A percentile compares a stretch with the other conserved stretches of the same genome.
These are phyloP conservation scores for Collybia sp. DNA, from an alignment of 768 basidiomycete species.

Conservation along the genomic window DNA sequence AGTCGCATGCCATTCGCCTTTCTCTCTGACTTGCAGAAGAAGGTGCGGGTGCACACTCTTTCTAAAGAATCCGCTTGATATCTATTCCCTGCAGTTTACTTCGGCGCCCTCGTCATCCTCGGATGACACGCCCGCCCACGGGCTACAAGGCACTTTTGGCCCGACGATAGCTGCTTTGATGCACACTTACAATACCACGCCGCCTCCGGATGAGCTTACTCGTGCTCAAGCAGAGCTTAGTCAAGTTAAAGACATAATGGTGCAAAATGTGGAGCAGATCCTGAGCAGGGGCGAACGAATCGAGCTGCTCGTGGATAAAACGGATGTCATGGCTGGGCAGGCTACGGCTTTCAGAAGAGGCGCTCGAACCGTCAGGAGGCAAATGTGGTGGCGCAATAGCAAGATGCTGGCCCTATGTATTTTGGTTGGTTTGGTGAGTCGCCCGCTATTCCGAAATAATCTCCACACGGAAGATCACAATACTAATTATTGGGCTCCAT, in stretches of 20 bases:
- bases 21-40: constrained; percentile 78
- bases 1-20: constrained; percentile 95
- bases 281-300: constrained; percentile 92
- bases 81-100: constrained; percentile 40
- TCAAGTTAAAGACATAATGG: constrained; percentile 96
- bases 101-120: constrained; percentile 60
- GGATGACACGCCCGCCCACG: constrained; percentile 51
- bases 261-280: constrained; percentile 97
- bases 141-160: constrained; percentile 68
- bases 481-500: not conserved
- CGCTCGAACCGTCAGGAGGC: constrained; percentile 72
- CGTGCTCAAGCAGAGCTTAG: constrained; percentile 87
- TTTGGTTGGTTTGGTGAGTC: constrained; percentile 65
- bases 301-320: constrained; percentile 95
- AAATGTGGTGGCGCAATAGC: constrained; percentile 89
- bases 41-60: constrained; percentile 33
- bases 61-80: constrained; percentile 4
- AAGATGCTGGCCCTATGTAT: constrained; percentile 64
- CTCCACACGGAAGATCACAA: constrained; percentile 3
- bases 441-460: constrained; percentile 2
- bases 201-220: constrained; percentile 83
- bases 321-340: constrained; percentile 91
- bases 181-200: constrained; percentile 85
- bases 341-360: constrained; percentile 91
- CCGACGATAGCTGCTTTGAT: constrained; percentile 69